Conservation (phyloP, 768 basidiomycete species). For the Strobilomyces dryophilus region DNA sequence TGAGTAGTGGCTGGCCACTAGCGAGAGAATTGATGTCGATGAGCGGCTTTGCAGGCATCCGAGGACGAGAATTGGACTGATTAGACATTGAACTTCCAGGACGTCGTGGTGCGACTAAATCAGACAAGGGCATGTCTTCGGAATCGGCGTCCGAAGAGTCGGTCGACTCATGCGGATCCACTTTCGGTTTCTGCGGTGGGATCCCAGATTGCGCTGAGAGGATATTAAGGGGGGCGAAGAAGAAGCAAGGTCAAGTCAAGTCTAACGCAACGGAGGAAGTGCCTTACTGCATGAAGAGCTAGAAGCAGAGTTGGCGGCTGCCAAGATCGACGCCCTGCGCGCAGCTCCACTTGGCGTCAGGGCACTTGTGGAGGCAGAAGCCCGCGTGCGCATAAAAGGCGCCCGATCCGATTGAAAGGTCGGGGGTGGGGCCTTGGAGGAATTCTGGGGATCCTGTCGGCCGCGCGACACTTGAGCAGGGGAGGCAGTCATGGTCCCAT, state of each 20-base stretch:
- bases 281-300: constrained; percentile 28
- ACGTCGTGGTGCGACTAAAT: constrained; percentile 55
- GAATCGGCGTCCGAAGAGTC: constrained; percentile 42
- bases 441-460: constrained; percentile 6
- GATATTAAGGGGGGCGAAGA: background rate
- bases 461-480: background rate
- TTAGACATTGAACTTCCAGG: constrained; percentile 58
- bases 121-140: constrained; percentile 61
- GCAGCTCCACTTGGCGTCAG: constrained; percentile 49
- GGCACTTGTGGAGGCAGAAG: constrained; percentile 59
- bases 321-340: constrained; percentile 43
- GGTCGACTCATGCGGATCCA: constrained; percentile 23
- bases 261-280: background rate
- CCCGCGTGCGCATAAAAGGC: constrained; percentile 34
- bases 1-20: constrained; percentile 35
- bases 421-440: constrained; percentile 31
- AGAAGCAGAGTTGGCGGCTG: constrained; percentile 28
- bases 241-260: background rate
- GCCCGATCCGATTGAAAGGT: constrained; percentile 1
- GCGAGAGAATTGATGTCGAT: constrained; percentile 35
- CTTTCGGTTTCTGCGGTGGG: constrained; percentile 2
- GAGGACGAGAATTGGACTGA: constrained; percentile 21
- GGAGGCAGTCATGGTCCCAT: constrained; percentile 5
- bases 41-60: constrained; percentile 41
- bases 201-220: constrained; percentile 5